phyloP scores from a whole-genome alignment of 1,284 basidiomycete genomes.

The Pseudozyma sp. region DNA sequence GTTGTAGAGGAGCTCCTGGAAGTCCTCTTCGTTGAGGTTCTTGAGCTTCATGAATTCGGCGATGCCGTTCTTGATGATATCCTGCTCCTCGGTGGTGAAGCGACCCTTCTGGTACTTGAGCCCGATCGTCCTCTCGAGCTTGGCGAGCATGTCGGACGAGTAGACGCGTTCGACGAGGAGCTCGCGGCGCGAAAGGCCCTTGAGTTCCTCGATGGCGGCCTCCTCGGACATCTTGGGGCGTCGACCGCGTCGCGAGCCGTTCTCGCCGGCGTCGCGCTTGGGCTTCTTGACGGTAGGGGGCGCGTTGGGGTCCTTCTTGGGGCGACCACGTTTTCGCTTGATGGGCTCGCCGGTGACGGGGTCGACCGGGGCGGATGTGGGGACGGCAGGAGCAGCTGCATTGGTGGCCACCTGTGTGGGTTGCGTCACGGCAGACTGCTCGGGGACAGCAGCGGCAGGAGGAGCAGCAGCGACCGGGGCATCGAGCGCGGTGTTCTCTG shows the following conservation, averaged over 20 bases:
- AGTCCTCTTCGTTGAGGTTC: constrained; percentile 42
- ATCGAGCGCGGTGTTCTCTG: constrained; percentile 9
- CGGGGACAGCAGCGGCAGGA: constrained; percentile 1
- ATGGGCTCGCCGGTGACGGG: constrained; percentile 19
- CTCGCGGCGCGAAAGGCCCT: constrained; percentile 27
- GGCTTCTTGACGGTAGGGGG: constrained; percentile 32
- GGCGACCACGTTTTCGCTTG: constrained; percentile 44
- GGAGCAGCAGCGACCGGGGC: constrained; percentile 3
- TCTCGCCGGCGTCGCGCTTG: constrained; percentile 33
- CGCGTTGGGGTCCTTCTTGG: constrained; percentile 32
- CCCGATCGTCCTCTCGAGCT: constrained; percentile 48
- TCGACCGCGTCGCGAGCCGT: constrained; percentile 30
- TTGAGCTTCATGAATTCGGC: constrained; percentile 46
- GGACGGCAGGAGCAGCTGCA: constrained; percentile 10
- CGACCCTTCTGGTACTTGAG: constrained; percentile 47
- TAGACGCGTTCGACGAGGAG: constrained; percentile 52
- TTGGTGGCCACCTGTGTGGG: constrained; percentile 10
- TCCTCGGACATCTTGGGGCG: constrained; percentile 43
- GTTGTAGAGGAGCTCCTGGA: constrained; percentile 53
- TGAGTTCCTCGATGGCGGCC: constrained; percentile 30
- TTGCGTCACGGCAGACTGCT: constrained; percentile 11
- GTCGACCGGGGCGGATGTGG: constrained; percentile 9
- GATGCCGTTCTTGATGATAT: constrained; percentile 45
- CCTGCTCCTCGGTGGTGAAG: constrained; percentile 44
- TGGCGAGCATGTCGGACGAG: constrained; percentile 48